Conservation (phyloP, 2,329 filamentous ascomycete species). For the Dryadomyces quercus-mongolicae region DNA sequence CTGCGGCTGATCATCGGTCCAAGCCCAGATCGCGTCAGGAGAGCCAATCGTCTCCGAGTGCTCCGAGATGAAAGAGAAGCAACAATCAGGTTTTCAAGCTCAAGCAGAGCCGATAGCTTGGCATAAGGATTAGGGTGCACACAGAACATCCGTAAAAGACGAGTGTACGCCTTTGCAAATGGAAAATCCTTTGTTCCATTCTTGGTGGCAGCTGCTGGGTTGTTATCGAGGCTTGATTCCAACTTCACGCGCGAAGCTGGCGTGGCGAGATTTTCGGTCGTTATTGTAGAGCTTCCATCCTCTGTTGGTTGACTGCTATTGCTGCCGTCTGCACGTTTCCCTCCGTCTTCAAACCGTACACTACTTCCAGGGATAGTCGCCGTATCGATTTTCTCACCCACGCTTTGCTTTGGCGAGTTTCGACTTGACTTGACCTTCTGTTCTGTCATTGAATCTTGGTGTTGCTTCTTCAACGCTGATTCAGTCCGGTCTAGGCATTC, state of each 20-base stretch:
- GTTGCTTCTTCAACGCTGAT: conserved; percentile 32
- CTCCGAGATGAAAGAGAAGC: conserved; percentile 55
- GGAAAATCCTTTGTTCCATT: conserved; percentile 51
- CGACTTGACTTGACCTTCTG: conserved; percentile 18
- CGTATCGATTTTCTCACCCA: background rate
- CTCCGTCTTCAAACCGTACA: background rate
- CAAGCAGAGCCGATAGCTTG: conserved; percentile 73
- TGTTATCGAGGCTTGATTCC: background rate
- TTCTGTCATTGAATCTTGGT: conserved; percentile 7
- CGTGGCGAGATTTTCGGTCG: background rate
- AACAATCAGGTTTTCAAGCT: conserved; percentile 71
- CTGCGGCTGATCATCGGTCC: conserved; percentile 4
- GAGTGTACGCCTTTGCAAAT: conserved; percentile 67
- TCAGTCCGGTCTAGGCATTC: conserved; percentile 53
- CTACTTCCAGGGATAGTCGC: background rate
- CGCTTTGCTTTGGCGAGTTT: background rate
- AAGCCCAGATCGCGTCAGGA: conserved; percentile 18
- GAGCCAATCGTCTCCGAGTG: conserved; percentile 24
- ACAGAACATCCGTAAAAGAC: conserved; percentile 73
- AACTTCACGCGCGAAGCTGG: background rate
- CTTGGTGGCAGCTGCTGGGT: conserved; percentile 12
- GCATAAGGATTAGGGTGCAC: conserved; percentile 78
- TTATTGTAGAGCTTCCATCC: conserved; percentile 25
- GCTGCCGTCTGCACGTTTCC: background rate
- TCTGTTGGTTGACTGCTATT: background rate